Evolutionary conservation across 2,329 filamentous ascomycete species (phyloP).

Genomic region (Penicillium vulpinum): DNA sequence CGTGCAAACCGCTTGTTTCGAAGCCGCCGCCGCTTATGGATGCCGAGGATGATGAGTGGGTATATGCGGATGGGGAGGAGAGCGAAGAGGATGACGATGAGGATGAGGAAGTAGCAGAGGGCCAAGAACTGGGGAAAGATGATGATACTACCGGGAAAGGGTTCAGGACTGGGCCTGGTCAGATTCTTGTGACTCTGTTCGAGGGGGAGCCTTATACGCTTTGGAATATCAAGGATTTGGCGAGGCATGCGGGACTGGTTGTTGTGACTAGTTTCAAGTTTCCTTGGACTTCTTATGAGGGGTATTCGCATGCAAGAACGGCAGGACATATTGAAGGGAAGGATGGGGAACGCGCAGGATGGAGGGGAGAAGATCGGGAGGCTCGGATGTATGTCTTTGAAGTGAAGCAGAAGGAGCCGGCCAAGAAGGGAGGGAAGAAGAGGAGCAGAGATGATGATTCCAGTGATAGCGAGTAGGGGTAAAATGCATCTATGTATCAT

Average conservation of each 20-base stretch:
- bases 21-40: slow-evolving; percentile 22
- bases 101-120: slow-evolving; percentile 15
- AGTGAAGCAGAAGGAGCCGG: slow-evolving; percentile 37
- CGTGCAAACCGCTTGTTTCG: slow-evolving; percentile 44
- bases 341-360: slow-evolving; percentile 43
- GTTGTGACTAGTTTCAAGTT: slow-evolving; percentile 51
- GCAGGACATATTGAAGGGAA: slow-evolving; percentile 47
- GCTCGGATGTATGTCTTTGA: slow-evolving; percentile 51
- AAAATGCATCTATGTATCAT: not conserved
- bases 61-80: slow-evolving; percentile 22
- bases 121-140: slow-evolving; percentile 10
- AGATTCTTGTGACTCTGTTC: slow-evolving; percentile 82
- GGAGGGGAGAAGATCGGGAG: slow-evolving; percentile 50
- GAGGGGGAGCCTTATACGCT: slow-evolving; percentile 92
- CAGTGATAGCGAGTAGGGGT: slow-evolving; percentile 34
- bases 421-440: slow-evolving; percentile 36
- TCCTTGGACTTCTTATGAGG: slow-evolving; percentile 49
- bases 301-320: slow-evolving; percentile 50
- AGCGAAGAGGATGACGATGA: slow-evolving; percentile 21
- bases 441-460: slow-evolving; percentile 34
- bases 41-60: slow-evolving; percentile 27
- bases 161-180: slow-evolving; percentile 38
- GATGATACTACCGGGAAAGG: slow-evolving; percentile 20
- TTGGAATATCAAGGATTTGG: slow-evolving; percentile 91
- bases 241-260: slow-evolving; percentile 61